phyloP scores from a whole-genome alignment of 352 stramenopile genomes.

The Pythium brachiatum region DNA sequence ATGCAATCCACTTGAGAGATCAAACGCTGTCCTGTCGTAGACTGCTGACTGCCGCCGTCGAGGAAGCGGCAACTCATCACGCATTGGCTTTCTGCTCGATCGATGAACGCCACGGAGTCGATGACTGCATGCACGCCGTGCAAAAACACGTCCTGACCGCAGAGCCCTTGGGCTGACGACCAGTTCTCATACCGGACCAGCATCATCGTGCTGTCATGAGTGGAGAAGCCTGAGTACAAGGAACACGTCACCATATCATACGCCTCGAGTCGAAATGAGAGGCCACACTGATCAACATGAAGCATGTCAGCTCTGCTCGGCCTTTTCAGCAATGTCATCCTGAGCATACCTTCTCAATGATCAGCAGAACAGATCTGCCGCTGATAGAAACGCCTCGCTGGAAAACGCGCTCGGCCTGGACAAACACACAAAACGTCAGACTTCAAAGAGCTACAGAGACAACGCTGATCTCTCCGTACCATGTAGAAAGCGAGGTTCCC shows the following conservation, averaged over 20 bases:
- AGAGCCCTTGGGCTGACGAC: constrained; percentile 42
- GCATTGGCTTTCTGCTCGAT: constrained; percentile 39
- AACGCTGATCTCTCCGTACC: constrained; percentile 11
- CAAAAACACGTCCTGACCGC: constrained; percentile 37
- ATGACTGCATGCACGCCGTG: constrained; percentile 38
- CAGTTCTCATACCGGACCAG: constrained; percentile 63
- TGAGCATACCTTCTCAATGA: constrained; percentile 53
- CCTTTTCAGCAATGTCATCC: background rate
- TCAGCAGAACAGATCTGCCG: constrained; percentile 43
- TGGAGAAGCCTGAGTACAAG: constrained; percentile 55
- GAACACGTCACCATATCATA: constrained; percentile 50
- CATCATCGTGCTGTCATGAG: constrained; percentile 40
- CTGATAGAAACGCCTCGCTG: constrained; percentile 56
- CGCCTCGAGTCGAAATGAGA: constrained; percentile 61
- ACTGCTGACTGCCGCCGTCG: background rate
- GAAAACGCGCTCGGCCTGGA: constrained; percentile 47
- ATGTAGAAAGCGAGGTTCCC: constrained; percentile 72
- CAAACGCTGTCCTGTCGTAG: background rate
- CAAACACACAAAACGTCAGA: background rate
- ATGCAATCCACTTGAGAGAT: constrained; percentile 30
- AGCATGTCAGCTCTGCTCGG: background rate
- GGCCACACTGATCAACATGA: constrained; percentile 38
- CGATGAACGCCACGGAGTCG: constrained; percentile 34
- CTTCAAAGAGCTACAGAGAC: too few species aligned
- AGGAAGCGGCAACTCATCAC: constrained; percentile 30